phyloP scores from a whole-genome alignment of 805 yeast species.

The Cyberlindnera misumaiensis region DNA sequence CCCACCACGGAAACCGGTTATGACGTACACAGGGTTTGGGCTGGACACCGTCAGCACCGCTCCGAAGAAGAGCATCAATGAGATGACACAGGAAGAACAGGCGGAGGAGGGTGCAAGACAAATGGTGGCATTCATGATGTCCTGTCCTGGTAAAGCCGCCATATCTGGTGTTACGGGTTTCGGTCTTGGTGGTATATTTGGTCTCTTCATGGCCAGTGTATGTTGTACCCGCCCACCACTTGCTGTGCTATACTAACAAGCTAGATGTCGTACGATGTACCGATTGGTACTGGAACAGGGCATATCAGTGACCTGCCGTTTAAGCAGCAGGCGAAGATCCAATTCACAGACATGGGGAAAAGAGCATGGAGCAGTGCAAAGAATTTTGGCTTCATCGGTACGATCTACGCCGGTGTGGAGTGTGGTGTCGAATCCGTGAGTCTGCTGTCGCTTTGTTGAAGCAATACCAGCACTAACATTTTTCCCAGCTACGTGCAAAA shows the following conservation, averaged over 20 bases:
- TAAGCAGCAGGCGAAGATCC: constrained; percentile 86
- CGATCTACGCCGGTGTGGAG: constrained; percentile 87
- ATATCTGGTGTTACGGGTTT: constrained; percentile 93
- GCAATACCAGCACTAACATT: constrained; percentile 1
- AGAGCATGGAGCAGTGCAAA: constrained; percentile 87
- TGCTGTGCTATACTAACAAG: neutral
- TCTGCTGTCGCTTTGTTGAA: neutral
- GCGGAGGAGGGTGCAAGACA: constrained; percentile 83
- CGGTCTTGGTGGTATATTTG: constrained; percentile 91
- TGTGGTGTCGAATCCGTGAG: constrained; percentile 71
- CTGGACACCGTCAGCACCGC: constrained; percentile 33
- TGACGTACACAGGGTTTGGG: constrained; percentile 38
- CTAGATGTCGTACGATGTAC: constrained; percentile 72
- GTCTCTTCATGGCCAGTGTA: constrained; percentile 78
- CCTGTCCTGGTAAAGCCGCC: constrained; percentile 91
- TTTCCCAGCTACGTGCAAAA: constrained; percentile 52
- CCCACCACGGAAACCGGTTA: neutral
- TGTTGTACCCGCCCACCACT: constrained; percentile 7
- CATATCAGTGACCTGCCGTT: constrained; percentile 81
- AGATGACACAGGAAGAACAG: constrained; percentile 87
- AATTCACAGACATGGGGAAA: constrained; percentile 86
- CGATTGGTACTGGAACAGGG: constrained; percentile 50
- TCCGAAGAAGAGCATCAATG: constrained; percentile 43
- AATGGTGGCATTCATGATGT: constrained; percentile 78
- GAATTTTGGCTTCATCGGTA: constrained; percentile 89